Conservation (phyloP, 257 asterid species). For the Cynanchum wilfordii region DNA sequence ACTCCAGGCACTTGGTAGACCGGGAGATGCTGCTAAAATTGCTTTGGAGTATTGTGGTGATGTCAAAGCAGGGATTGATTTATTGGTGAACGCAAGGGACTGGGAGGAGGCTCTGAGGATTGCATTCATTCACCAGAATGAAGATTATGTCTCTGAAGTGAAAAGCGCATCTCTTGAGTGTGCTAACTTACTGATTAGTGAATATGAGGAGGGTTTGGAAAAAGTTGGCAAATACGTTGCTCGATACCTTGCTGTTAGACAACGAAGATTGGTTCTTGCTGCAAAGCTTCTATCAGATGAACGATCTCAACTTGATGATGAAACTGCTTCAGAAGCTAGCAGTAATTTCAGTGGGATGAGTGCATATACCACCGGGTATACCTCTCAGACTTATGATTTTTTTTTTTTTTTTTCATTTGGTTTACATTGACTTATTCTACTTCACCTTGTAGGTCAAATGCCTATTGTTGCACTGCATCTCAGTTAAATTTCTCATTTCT, state of each 20-base stretch:
- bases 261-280: slow-evolving; percentile 83
- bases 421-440: neutral
- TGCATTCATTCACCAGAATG: slow-evolving; percentile 64
- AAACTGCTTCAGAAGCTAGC: slow-evolving; percentile 87
- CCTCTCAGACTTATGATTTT: neutral
- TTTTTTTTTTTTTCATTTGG: neutral
- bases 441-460: neutral
- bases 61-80: slow-evolving; percentile 48
- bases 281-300: slow-evolving; percentile 76
- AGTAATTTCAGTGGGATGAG: slow-evolving; percentile 98
- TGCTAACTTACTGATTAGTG: slow-evolving; percentile 56
- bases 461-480: neutral
- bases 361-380: slow-evolving; percentile 92
- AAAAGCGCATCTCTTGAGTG: slow-evolving; percentile 78
- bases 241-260: slow-evolving; percentile 85
- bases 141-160: slow-evolving; percentile 61
- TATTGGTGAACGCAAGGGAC: slow-evolving; percentile 77
- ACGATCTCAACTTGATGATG: slow-evolving; percentile 69
- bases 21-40: slow-evolving; percentile 84
- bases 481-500: neutral
- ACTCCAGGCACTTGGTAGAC: slow-evolving; percentile 86
- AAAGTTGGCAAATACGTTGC: slow-evolving; percentile 88
- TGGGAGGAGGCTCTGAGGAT: slow-evolving; percentile 96
- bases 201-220: slow-evolving; percentile 78
- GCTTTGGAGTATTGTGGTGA: slow-evolving; percentile 84